Evolutionary conservation across 2,329 filamentous ascomycete genomes (phyloP).

Genomic region (Pseudogymnoascus sp.): DNA sequence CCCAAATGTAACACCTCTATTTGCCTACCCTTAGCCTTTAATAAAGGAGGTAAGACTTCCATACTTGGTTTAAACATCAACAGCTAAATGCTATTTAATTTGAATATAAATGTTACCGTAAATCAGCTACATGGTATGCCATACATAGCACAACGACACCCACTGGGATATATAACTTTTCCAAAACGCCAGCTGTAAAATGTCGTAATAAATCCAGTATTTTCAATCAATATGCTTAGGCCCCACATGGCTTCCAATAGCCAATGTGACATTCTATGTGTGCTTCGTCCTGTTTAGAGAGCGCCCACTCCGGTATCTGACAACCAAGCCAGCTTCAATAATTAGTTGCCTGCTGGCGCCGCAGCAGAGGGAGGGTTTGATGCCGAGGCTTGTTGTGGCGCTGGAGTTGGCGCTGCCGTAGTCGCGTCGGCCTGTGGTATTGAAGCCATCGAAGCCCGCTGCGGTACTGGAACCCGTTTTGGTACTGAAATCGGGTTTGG

Average conservation of each 20-base stretch:
- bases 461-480: not conserved
- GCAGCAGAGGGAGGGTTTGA: not conserved
- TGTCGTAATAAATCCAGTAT: not conserved
- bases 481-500: not conserved
- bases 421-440: not conserved
- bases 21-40: no score
- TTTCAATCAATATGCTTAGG: not conserved
- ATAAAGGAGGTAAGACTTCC: no score
- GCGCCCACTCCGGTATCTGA: not conserved
- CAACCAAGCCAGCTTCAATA: not conserved
- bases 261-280: no score
- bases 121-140: not conserved
- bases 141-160: not conserved
- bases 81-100: not conserved
- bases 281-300: not conserved
- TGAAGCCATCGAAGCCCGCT: not conserved
- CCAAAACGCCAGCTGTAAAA: not conserved
- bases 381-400: not conserved
- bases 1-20: not conserved
- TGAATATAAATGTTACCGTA: not conserved
- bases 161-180: not conserved
- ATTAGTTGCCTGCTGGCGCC: not conserved
- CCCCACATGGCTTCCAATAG: not conserved
- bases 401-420: not conserved
- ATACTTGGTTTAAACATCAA: no score